A percentile compares a stretch with the other conserved stretches of the same genome.
Evolutionary conservation across 108 stramenopile genomes (phyloP).

Genomic region (Thalassiosira profunda): DNA sequence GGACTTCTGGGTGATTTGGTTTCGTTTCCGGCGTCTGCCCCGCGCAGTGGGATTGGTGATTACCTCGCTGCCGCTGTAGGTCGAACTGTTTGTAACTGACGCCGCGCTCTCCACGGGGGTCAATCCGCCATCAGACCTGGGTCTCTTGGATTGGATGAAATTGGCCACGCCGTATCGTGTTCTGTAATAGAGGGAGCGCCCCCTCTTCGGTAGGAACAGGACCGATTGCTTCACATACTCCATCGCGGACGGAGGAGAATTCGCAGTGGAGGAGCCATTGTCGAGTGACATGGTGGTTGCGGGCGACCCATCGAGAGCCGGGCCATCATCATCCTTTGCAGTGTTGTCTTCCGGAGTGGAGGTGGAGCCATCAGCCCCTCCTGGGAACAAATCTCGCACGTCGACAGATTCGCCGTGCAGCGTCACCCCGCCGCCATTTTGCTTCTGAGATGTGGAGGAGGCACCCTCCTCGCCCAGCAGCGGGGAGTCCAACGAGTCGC

Average conservation of each 20-base stretch:
- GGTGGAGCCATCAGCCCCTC: not conserved
- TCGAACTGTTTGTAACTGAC: not conserved
- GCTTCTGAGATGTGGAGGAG: too few relatives aligned
- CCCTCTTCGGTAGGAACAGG: not conserved
- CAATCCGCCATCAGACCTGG: not conserved
- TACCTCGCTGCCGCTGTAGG: not conserved
- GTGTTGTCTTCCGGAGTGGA: not conserved
- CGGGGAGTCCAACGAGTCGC: slow-evolving; percentile 6
- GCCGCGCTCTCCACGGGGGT: not conserved
- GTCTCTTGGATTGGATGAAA: not conserved
- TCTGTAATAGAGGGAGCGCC: not conserved
- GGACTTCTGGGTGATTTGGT: slow-evolving; percentile 19
- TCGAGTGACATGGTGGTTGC: not conserved
- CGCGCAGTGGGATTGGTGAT: not conserved
- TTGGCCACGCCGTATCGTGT: not conserved
- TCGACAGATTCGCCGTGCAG: slow-evolving; percentile 30
- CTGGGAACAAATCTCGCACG: slow-evolving; percentile 12
- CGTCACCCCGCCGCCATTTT: not conserved
- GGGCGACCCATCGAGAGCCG: not conserved
- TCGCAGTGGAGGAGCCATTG: not conserved
- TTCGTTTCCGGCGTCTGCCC: not conserved
- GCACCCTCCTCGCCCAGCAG: not conserved
- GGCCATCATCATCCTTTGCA: not conserved
- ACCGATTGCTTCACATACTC: not conserved
- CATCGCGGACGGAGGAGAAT: not conserved